Conservation (phyloP, 306 rosid genomes). For the Astragalus membranaceus region DNA sequence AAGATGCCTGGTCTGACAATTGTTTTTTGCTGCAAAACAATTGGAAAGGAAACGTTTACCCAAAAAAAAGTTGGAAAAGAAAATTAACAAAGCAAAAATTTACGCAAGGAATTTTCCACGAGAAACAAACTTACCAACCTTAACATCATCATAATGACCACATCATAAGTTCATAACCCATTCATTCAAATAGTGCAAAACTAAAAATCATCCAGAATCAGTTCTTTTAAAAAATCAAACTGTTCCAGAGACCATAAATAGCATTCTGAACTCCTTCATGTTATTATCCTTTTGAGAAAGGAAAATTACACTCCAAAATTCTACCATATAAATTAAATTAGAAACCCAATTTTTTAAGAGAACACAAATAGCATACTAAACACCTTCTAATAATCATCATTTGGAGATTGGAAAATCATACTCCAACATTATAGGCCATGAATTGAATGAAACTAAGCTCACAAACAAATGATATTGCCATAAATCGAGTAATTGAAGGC, state of each 20-base stretch:
- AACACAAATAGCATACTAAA: constrained; percentile 2
- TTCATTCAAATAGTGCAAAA: background rate
- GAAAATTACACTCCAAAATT: constrained; percentile 2
- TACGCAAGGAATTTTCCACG: background rate
- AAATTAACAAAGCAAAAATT: background rate
- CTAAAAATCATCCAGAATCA: background rate
- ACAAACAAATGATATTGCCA: background rate
- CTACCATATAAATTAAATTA: background rate
- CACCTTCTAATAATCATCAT: constrained; percentile 1
- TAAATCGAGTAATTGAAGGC: constrained; percentile 16
- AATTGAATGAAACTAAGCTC: background rate
- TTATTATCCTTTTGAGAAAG: background rate
- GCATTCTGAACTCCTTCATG: constrained; percentile 2
- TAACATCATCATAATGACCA: background rate
- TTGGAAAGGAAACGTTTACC: background rate
- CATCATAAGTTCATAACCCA: background rate
- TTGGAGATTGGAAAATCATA: background rate
- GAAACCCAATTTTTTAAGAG: background rate
- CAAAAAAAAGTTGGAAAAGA: background rate
- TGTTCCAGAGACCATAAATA: background rate
- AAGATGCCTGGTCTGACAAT: constrained; percentile 73
- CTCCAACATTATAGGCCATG: background rate
- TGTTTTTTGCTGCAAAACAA: constrained; percentile 68
- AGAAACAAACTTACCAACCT: background rate
- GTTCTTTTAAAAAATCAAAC: background rate